Percentiles rank a stretch among this genome's conserved stretches.
Conservation (phyloP, 1,284 basidiomycete species). For the Ceratobasidium sp. region DNA sequence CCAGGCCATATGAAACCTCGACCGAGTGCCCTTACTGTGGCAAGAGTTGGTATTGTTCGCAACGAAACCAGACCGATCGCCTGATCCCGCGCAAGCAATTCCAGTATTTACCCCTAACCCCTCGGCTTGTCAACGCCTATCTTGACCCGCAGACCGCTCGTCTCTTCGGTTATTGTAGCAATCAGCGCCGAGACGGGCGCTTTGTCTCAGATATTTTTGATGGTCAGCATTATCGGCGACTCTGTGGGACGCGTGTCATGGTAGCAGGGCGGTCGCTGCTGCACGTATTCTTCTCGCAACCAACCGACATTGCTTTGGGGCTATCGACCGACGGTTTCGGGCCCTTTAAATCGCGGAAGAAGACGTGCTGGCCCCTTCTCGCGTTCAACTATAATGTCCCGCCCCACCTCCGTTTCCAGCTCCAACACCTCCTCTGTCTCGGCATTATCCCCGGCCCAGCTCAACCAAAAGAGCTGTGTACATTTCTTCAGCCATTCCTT, state of each 20-base stretch:
- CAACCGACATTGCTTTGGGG: constrained; percentile 37
- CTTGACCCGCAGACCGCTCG: neutral
- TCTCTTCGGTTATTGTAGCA: neutral
- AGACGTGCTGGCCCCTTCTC: constrained; percentile 34
- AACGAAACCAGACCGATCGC: neutral
- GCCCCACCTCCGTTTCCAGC: constrained; percentile 18
- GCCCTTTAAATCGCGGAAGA: constrained; percentile 9
- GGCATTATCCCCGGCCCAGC: constrained; percentile 39
- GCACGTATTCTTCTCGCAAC: constrained; percentile 22
- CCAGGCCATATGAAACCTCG: constrained; percentile 7
- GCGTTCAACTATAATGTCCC: constrained; percentile 39
- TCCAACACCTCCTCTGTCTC: constrained; percentile 34
- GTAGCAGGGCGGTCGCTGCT: constrained; percentile 10
- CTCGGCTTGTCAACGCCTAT: neutral
- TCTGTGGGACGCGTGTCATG: constrained; percentile 3
- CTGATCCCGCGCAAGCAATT: neutral
- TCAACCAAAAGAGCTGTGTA: constrained; percentile 1
- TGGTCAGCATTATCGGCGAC: constrained; percentile 30
- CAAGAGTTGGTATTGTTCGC: constrained; percentile 42
- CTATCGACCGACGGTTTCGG: constrained; percentile 36
- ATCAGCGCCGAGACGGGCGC: too few species aligned
- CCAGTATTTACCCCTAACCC: neutral
- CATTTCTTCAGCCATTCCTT: constrained; percentile 36
- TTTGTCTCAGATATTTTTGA: constrained; percentile 39
- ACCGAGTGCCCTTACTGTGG: constrained; percentile 48